Evolutionary conservation across 2,329 filamentous ascomycete species (phyloP).

Genomic region (Pseudogymnoascus sp.): DNA sequence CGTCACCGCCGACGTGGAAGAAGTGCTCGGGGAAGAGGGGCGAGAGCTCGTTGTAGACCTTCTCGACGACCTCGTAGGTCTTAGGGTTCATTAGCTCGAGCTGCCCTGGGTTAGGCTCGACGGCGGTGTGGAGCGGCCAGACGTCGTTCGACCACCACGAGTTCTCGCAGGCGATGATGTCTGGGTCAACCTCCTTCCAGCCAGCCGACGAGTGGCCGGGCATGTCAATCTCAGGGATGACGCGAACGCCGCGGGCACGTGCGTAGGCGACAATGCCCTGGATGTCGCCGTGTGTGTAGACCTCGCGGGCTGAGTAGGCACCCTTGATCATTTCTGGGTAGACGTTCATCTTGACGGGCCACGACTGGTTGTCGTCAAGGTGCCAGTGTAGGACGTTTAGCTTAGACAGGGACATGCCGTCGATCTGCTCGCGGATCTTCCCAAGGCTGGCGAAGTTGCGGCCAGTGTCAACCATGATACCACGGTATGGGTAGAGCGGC

Average conservation of each 20-base stretch:
- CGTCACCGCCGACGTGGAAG: constrained; percentile 82
- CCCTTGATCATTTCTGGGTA: constrained; percentile 69
- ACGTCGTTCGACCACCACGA: constrained; percentile 56
- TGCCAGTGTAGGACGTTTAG: constrained; percentile 76
- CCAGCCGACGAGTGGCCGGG: constrained; percentile 63
- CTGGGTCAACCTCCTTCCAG: constrained; percentile 59
- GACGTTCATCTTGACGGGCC: constrained; percentile 73
- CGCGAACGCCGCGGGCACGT: constrained; percentile 57
- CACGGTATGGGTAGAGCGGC: constrained; percentile 68
- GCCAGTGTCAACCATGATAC: constrained; percentile 69
- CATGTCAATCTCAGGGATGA: constrained; percentile 71
- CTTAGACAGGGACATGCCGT: constrained; percentile 70
- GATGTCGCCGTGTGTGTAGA: constrained; percentile 61
- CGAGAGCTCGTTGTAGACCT: constrained; percentile 61
- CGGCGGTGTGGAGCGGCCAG: constrained; percentile 58
- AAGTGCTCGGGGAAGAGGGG: constrained; percentile 64
- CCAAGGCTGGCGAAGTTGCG: constrained; percentile 62
- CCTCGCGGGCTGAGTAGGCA: constrained; percentile 59
- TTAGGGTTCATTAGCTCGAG: constrained; percentile 65
- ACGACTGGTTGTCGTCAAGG: constrained; percentile 73
- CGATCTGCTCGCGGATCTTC: constrained; percentile 67
- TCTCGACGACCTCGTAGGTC: constrained; percentile 52
- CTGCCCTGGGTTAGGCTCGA: constrained; percentile 49
- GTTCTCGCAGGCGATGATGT: constrained; percentile 51
- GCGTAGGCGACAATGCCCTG: constrained; percentile 64